Conservation (phyloP, 2,329 filamentous ascomycete species). For the Coniochaeta hoffmannii region DNA sequence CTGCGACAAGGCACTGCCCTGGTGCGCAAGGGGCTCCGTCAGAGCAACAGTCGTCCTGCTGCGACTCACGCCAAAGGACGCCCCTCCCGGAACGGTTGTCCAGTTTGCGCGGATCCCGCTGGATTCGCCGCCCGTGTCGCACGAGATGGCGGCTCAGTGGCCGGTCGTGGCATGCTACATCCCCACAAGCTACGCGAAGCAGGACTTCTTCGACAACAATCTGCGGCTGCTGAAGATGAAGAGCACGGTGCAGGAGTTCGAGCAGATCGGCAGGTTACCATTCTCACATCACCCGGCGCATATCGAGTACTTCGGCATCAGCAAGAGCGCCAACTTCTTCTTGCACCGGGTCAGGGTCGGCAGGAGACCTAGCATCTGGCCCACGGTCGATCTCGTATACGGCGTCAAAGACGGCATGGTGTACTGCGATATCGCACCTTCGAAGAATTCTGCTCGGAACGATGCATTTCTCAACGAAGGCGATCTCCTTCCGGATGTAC, state of each 20-base stretch:
- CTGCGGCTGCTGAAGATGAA: neutral
- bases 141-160: neutral
- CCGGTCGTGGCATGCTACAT: neutral
- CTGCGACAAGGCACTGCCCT: neutral
- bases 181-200: neutral
- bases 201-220: neutral
- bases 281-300: neutral
- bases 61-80: neutral
- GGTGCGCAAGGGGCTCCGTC: neutral
- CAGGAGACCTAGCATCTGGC: neutral
- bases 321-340: neutral
- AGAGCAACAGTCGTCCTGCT: neutral
- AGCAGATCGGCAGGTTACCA: neutral
- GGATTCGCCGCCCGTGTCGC: neutral
- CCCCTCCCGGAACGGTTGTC: neutral
- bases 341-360: neutral
- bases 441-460: neutral
- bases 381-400: neutral
- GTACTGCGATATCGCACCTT: neutral
- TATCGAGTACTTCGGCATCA: constrained; percentile 1
- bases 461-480: neutral
- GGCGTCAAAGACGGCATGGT: neutral
- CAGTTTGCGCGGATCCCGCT: neutral
- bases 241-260: neutral
- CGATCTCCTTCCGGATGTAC: neutral